Base-by-base conservation (phyloP, 164 flowering plant species). In the Cinnamomum micranthum region DNA sequence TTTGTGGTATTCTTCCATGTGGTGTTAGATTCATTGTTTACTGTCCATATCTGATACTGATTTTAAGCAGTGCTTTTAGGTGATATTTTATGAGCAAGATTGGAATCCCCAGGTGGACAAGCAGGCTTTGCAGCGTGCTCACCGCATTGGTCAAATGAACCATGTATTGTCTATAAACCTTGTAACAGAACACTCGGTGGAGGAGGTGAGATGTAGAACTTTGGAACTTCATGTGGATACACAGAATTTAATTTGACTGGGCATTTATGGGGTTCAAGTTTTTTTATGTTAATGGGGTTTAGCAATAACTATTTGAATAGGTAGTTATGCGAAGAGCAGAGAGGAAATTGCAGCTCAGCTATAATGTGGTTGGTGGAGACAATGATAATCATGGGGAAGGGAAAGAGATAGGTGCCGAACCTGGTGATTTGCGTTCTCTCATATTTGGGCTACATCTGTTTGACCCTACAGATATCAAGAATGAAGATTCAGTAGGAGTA, bases 91-190 rank as follows among this genome's bases (percentile, higher is more conserved):
- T 71, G 99, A 95, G 87, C 99, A 95, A 88, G 99, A 95, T 81
- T 95, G 99, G 99, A 95, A 95, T 83, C 99, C 99, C 20, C 99
- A 93, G 82, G 97, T 92, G 76, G 99, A 95, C 79, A 93, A 83
- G 83, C 98, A 95, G 80, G 99, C 99, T 74, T 68, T 93, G 76
- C 98, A 93, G 80, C 88, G 98, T n/a, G 88, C 96, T 20, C 98
- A 93, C 71, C 85, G 98, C 47, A 95, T 95, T 77, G 98, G 98
- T 68, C 99, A 93, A 83, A 82, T 82, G 78, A 92, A 89, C 77
- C 94, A 88, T 80, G 99, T 95, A 2, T 69, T 95, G 69, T 88
- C 92, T 20, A 86, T 93, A 77, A 91, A 88, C 81, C 79, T 93
- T 35, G 97, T 93, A 23, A 85, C 95, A 9, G 84, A 75, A 25